Evolutionary conservation across 805 yeast genomes (phyloP), one percentile per base, ranked within the genome.

Genomic region (Soucietia sequanensis): DNA sequence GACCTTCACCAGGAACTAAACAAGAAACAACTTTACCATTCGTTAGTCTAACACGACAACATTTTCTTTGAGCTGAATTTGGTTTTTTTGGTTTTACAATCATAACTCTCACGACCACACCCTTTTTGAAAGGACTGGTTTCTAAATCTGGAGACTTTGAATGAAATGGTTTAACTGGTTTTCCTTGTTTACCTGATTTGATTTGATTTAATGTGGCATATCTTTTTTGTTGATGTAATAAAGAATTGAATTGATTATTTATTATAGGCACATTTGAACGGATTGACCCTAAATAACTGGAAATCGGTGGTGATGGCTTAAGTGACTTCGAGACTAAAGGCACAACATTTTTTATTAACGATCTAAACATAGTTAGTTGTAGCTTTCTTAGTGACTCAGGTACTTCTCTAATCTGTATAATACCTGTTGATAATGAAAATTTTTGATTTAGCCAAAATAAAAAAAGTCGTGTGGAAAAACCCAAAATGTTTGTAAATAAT

Each of bases 1-100:
- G 99, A 14, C 99, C 99, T 58, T 93, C 97, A 36, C 99, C 99
- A 11, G 97, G 96, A 38, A 93, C 93, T 59, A 89, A 90, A 1
- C 96, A 96, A 30, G 91, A 81, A 12, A 93, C 77, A 32, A 86
- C 81, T 46, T 81, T 83, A 18, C 98, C 99, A 52, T 86, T 91
- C 8, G 95, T 77, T 42, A 93, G 72, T 63, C 95, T 78, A 15
- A 93, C 98, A 70, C 98, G 84, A 44, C 95, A 89, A 30, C 95
- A 96, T 62, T 93, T 93, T 67, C 99, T 78, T 66, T 90, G 91
- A 13, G 99, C 97, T 28, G 98, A 91, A 69, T 93, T 93, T 23
- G 99, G 99, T 60, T 93, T 93, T 71, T 93, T 93, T 30, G 99
- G 99, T 62, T 93, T 93, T 47, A 90, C 72, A 35, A 90, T 87